Base-by-base conservation (phyloP, 768 basidiomycete genomes). In the Lepiota subincarnata region DNA sequence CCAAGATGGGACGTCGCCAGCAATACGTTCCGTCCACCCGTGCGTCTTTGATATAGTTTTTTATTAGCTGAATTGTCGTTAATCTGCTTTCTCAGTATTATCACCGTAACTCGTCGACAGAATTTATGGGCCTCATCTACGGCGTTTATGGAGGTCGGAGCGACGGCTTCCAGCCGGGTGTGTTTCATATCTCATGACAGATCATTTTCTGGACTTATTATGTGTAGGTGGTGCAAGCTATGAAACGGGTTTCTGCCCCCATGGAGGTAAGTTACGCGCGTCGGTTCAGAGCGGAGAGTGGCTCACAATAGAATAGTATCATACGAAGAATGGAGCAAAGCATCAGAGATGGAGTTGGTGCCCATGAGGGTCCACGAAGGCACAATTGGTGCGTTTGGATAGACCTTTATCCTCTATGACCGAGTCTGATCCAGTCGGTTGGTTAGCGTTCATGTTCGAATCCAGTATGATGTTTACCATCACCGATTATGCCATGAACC, bases 121-220 rank as follows among this genome's bases (percentile, higher is more conserved):
- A 86, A 65, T 80, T 86, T 57, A 80, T 86, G 78, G 85, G 83
- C 1, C 67, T 85, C 28, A 63, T 86, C 34, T 81, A 80, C 57
- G 84, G 84, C n/a, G 69, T 67, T 0, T 86, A 86, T 61, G 82
- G 78, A 24, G 85, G 84, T 5, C 73, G 83, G 20, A 80, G 79
- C 55, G 83, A 85, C 55, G 76, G 69, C 12, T 87, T 87, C 71
- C 67, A 73, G 48, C 83, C 83, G 14, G 83, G 83, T 70, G 56
- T 41, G 58, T 35, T 16, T 11, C 6, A 46, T 20, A 22, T 31
- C 31, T 31, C 31, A 31, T 31, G 8, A 31, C 26, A 11, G 18
- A 14, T 7, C 4, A 8, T 24, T 16, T 39, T 8, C 40, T 6
- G 13, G 19, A 19, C 24, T 35, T 57, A 16, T 19, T 26, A 37